phyloP scores from a whole-genome alignment of 305 asterid genomes.

The Fraxinus greggii region DNA sequence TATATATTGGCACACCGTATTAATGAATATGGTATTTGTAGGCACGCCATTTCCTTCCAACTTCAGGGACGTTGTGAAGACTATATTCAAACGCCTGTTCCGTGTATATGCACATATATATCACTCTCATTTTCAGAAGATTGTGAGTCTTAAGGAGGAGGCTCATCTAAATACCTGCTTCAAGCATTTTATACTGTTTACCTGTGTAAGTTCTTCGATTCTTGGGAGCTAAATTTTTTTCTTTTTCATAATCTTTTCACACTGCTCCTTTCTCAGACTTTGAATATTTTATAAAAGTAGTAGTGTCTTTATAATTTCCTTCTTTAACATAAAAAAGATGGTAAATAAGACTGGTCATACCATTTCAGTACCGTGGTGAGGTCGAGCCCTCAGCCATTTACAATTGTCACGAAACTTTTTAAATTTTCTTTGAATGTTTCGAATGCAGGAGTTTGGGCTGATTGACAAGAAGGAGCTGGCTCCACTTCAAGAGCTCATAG shows the following conservation, averaged over 20 bases:
- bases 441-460: conserved; percentile 82
- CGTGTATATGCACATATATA: conserved; percentile 98
- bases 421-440: neutral
- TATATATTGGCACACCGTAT: conserved; percentile 8
- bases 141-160: conserved; percentile 94
- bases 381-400: neutral
- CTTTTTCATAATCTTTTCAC: neutral
- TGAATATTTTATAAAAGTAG: neutral
- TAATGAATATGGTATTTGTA: conserved; percentile 31
- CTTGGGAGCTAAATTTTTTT: neutral
- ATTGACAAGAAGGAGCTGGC: conserved; percentile 97
- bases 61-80: conserved; percentile 95
- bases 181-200: conserved; percentile 89
- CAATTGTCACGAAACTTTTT: neutral
- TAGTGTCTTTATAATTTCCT: neutral
- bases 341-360: neutral
- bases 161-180: conserved; percentile 98
- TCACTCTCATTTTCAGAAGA: conserved; percentile 94
- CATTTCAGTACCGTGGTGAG: neutral
- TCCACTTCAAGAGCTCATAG: conserved; percentile 94
- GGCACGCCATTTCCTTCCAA: conserved; percentile 92
- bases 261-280: neutral
- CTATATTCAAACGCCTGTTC: conserved; percentile 90
- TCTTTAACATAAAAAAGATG: neutral
- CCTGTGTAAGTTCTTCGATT: conserved; percentile 57